Evolutionary conservation across 2,329 filamentous ascomycete genomes (phyloP).

Genomic region (Colletotrichum graminicola): DNA sequence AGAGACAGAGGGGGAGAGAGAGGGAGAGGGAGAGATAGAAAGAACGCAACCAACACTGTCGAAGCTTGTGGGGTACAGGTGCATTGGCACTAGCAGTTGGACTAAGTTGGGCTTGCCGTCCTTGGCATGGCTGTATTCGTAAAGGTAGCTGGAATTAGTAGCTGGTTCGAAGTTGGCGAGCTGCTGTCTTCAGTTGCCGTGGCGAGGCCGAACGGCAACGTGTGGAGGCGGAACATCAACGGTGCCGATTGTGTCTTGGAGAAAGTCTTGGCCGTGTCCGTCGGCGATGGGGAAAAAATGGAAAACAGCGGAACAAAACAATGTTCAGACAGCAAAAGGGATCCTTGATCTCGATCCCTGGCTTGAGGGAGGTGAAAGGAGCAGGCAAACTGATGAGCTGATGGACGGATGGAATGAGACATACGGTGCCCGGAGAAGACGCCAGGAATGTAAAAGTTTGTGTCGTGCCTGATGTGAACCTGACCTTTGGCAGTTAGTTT

Average conservation of each 20-base stretch:
- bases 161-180: not conserved
- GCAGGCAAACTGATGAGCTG: slow-evolving; percentile 13
- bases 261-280: slow-evolving; percentile 28
- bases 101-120: not conserved
- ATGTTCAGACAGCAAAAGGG: slow-evolving; percentile 21
- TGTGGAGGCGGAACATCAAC: slow-evolving; percentile 37
- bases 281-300: slow-evolving; percentile 32
- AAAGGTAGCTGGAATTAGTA: not conserved
- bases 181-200: slow-evolving; percentile 30
- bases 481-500: not conserved
- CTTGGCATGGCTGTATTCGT: slow-evolving; percentile 28
- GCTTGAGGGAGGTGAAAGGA: not conserved
- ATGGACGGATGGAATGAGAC: slow-evolving; percentile 10
- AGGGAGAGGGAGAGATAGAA: not conserved
- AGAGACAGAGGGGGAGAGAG: not conserved
- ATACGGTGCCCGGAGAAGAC: not conserved
- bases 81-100: slow-evolving; percentile 11
- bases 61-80: slow-evolving; percentile 28
- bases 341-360: slow-evolving; percentile 6
- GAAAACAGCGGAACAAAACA: slow-evolving; percentile 29
- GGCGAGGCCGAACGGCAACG: slow-evolving; percentile 13
- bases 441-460: slow-evolving; percentile 8
- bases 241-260: slow-evolving; percentile 27
- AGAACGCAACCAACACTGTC: not conserved
- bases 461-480: slow-evolving; percentile 10